Conservation (phyloP, 2,329 filamentous ascomycete genomes). For the Aspergillus texensis region DNA sequence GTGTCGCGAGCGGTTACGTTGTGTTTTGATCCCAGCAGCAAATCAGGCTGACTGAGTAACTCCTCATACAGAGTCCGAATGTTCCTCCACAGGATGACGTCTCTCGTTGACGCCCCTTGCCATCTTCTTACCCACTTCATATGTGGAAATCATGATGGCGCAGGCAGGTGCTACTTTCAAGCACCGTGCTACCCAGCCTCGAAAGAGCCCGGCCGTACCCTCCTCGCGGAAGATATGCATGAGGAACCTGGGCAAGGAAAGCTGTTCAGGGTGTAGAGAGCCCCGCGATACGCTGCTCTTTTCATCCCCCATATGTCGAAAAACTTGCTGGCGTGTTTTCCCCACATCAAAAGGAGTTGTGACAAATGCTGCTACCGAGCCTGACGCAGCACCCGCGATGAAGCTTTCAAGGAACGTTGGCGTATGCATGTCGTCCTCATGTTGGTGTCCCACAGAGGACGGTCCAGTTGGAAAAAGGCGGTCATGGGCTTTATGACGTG, state of each 20-base stretch:
- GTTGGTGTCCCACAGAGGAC: constrained; percentile 28
- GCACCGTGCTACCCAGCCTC: constrained; percentile 86
- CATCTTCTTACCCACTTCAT: constrained; percentile 91
- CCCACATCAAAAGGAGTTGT: constrained; percentile 97
- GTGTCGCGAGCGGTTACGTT: not conserved
- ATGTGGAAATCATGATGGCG: constrained; percentile 98
- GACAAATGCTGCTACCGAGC: constrained; percentile 80
- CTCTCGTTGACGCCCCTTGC: constrained; percentile 74
- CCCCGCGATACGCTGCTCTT: constrained; percentile 17
- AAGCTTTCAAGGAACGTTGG: constrained; percentile 89
- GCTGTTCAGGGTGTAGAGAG: constrained; percentile 65
- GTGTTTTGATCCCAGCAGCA: not conserved
- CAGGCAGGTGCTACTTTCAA: constrained; percentile 95
- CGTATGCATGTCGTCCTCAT: constrained; percentile 70
- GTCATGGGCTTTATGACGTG: constrained; percentile 55
- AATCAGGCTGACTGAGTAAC: not conserved
- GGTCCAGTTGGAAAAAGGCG: constrained; percentile 20
- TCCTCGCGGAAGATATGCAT: constrained; percentile 89
- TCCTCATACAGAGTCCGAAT: constrained; percentile 22
- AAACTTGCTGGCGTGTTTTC: constrained; percentile 91
- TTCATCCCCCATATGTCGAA: constrained; percentile 58
- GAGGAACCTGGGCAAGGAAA: constrained; percentile 79
- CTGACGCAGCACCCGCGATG: constrained; percentile 78
- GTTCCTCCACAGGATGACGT: constrained; percentile 33
- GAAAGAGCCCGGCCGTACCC: constrained; percentile 79